Base-by-base conservation (phyloP, 1,284 basidiomycete species). In the Takashimella koratensis region DNA sequence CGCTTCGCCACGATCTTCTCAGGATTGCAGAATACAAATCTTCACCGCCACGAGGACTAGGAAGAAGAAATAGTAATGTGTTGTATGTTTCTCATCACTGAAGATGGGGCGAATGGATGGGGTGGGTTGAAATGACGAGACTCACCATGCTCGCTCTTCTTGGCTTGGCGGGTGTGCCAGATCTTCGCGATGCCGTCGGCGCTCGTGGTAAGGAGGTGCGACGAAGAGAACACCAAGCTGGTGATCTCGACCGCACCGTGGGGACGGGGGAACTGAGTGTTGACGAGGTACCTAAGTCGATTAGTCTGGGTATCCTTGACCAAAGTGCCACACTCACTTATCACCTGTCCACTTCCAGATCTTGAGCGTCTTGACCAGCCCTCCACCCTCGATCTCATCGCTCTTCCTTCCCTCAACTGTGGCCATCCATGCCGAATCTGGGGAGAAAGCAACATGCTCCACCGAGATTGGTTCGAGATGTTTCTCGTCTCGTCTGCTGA, bases 211-310 rank as follows among this genome's bases (percentile, higher is more conserved):
- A 77, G 50, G 27, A 78, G 68, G 25, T 63, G 65, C 13, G 54
- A 36, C 0, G 53, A 13, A 0, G 78, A 77, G 62, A 98, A 98
- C 5, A 81, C 78, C 48, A 94, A 67, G 1, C 84, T 81, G 5
- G 84, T 84, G 24, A 97, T 79, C 49, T 79, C 79, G 43, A 78
- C 75, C 27, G 79, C 71, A 25, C 87, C 87, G 74, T 98, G 95
- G 6, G 95, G 94, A 26, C 84, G 81, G 70, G 96, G 90, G 59
- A 98, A 85, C 53, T 93, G 85, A 8, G 93, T 96, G 74, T 94
- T 94, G 65, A 84, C 70, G 3, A 67, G 41, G 58, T 79, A 80
- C 40, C 73, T 74, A 16, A n/a, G n/a, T n/a, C n/a, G n/a, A 49
- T 6, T 36, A 43, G 5, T 13, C 10, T 26, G 49, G n/a, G 4